Conservation (phyloP, 1,284 basidiomycete species). For the Rhizopogon parksii region DNA sequence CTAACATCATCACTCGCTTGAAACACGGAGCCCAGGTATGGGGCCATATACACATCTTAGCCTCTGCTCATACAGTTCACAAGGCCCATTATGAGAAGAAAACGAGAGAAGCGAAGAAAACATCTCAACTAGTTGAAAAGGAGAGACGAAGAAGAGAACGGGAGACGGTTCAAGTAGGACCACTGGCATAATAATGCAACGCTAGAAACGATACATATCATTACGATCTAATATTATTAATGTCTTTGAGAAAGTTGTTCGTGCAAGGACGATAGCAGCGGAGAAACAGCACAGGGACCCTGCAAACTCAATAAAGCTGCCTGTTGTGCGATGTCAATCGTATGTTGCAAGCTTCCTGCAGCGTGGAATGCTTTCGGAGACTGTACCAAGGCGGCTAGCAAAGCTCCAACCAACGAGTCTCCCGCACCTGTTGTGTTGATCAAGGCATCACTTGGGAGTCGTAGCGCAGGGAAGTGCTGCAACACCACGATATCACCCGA, state of each 20-base stretch:
- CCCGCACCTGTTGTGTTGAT: conserved; percentile 87
- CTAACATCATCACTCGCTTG: conserved; percentile 68
- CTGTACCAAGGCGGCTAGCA: conserved; percentile 52
- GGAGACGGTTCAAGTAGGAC: conserved; percentile 56
- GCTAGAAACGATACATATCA: not conserved
- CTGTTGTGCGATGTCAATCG: conserved; percentile 49
- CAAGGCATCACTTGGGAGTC: conserved; percentile 36
- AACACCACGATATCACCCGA: conserved; percentile 49
- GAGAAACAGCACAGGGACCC: conserved; percentile 60
- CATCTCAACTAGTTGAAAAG: conserved; percentile 32
- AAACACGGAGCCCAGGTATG: conserved; percentile 70
- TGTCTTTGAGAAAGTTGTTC: not conserved
- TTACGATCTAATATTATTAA: conserved; percentile 4
- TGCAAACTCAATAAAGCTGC: conserved; percentile 62
- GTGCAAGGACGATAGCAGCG: conserved; percentile 38
- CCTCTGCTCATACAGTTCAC: not conserved
- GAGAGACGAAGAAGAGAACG: conserved; percentile 44
- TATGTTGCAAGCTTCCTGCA: conserved; percentile 34
- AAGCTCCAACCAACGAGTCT: conserved; percentile 77
- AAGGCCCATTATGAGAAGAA: conserved; percentile 57
- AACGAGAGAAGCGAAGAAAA: conserved; percentile 35
- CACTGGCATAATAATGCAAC: conserved; percentile 25
- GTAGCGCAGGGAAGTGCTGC: conserved; percentile 63
- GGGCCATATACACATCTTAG: not conserved
- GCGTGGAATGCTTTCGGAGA: conserved; percentile 40